Evolutionary conservation across 2,329 filamentous ascomycete genomes (phyloP), one percentile per base, ranked within the genome.

Genomic region (Aureobasidium sp.): DNA sequence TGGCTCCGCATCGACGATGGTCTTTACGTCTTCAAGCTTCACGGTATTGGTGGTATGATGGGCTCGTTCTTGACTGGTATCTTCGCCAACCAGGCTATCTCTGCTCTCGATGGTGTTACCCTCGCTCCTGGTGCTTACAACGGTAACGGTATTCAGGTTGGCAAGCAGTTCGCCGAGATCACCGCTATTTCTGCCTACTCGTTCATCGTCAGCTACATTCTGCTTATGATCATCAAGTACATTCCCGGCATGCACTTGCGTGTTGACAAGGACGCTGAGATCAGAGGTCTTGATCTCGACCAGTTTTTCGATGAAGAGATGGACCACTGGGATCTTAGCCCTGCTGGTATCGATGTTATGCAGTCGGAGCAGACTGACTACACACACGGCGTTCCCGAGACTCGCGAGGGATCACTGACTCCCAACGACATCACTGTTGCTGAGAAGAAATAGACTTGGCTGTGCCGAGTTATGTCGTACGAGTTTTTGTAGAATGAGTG

Each of bases 1-100:
- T 82, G 79, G 78, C 68, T 84, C 32, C 72, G 72, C 62, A 81
- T 84, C 63, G 82, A 84, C 65, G 82, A 84, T 64, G 80, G 81
- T 11, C 79, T 85, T 68, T 81, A 84, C 64, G 81, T 85, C 45
- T 85, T 85, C 75, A 83, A 82, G 68, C 77, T 83, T 13, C 82
- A 84, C 68, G 81, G 79, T 16, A 75, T 83, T 29, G 83, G 82
- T 45, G 83, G 82, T 27, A 83, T 83, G 73, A 73, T 80, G 42
- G 83, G 83, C 9, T 79, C 80, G 30, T 82, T 85, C 71, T 68
- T 84, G 50, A 85, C 82, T 2, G 82, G 81, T 7, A 78, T 84
- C 66, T 84, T 85, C 65, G 82, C 81, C 39, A 75, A 76, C 36
- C 73, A 78, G 67, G 70, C 74, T 58, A 75, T 80, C 61, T 76